Percentiles rank a stretch among this genome's conserved stretches.
These are phyloP conservation scores for Colletotrichum magnum DNA, from an alignment of 2,329 filamentous ascomycete genomes.

Conservation along the genomic window DNA sequence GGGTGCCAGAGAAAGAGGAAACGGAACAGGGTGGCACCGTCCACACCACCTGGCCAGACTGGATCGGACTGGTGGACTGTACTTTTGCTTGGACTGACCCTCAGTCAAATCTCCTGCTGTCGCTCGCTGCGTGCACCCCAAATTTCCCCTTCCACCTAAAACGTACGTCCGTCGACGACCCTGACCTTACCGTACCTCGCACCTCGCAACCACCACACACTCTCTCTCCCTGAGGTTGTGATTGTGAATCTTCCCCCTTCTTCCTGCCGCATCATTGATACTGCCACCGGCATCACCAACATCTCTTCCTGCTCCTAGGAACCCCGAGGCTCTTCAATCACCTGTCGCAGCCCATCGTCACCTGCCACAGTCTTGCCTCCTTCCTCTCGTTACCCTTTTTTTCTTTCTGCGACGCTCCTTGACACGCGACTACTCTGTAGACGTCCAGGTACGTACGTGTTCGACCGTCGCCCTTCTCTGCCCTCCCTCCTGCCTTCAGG, in stretches of 20 bases:
- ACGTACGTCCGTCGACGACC: slow-evolving; percentile 12
- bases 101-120: slow-evolving; percentile 36
- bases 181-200: slow-evolving; percentile 24
- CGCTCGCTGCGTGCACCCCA: slow-evolving; percentile 36
- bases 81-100: too few relatives aligned
- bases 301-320: slow-evolving; percentile 33
- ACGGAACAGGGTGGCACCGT: slow-evolving; percentile 30
- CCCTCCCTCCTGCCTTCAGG: background rate
- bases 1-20: background rate
- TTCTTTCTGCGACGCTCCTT: slow-evolving; percentile 48
- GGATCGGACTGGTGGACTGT: too few relatives aligned
- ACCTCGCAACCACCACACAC: slow-evolving; percentile 38
- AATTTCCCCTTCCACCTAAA: slow-evolving; percentile 43
- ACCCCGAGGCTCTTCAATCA: slow-evolving; percentile 21
- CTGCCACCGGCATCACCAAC: slow-evolving; percentile 34
- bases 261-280: slow-evolving; percentile 40
- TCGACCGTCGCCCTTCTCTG: slow-evolving; percentile 6
- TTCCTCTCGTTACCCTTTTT: slow-evolving; percentile 42
- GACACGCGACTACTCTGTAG: slow-evolving; percentile 52
- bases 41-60: background rate
- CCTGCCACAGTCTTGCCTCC: slow-evolving; percentile 40
- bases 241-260: slow-evolving; percentile 39
- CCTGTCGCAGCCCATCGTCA: slow-evolving; percentile 27
- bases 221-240: slow-evolving; percentile 40
- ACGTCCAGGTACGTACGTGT: slow-evolving; percentile 45